Conservation (phyloP, 2,329 filamentous ascomycete genomes). For the Volutella citrinella region DNA sequence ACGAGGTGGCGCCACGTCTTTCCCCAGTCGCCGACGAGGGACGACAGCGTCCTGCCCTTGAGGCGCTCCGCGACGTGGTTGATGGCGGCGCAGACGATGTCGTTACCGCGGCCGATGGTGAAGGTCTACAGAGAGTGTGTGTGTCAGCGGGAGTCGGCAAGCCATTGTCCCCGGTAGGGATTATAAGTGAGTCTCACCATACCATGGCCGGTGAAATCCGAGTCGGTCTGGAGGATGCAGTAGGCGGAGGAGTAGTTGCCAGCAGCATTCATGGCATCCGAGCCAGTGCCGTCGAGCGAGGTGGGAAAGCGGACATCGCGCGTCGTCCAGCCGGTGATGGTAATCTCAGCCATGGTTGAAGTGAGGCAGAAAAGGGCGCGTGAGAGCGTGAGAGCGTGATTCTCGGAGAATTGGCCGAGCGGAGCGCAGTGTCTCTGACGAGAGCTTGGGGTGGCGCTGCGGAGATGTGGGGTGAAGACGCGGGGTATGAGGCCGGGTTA, state of each 20-base stretch:
- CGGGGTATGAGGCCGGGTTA: too few relatives aligned
- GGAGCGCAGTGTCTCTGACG: too few relatives aligned
- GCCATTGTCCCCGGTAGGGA: too few relatives aligned
- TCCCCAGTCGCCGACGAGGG: slow-evolving; percentile 78
- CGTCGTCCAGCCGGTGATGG: slow-evolving; percentile 69
- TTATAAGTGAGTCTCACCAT: too few relatives aligned
- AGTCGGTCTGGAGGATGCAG: slow-evolving; percentile 83
- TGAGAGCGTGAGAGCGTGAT: too few relatives aligned
- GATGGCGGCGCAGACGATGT: slow-evolving; percentile 86
- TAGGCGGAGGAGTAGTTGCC: slow-evolving; percentile 94
- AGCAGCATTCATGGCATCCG: slow-evolving; percentile 93
- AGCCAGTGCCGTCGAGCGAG: slow-evolving; percentile 94
- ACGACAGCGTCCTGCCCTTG: slow-evolving; percentile 70
- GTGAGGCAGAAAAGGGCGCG: too few relatives aligned
- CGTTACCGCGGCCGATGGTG: slow-evolving; percentile 86
- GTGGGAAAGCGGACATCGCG: slow-evolving; percentile 80
- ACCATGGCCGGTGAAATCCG: slow-evolving; percentile 67
- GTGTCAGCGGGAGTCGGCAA: too few relatives aligned
- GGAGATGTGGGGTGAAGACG: too few relatives aligned
- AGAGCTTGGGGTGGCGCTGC: too few relatives aligned
- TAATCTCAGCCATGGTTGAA: slow-evolving; percentile 56
- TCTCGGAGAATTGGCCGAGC: too few relatives aligned
- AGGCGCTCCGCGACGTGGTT: slow-evolving; percentile 74
- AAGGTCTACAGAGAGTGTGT: slow-evolving; percentile 68
- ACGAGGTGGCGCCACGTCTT: slow-evolving; percentile 91